Conservation (phyloP, 2,329 filamentous ascomycete genomes). For the Uncinocarpus reesii region DNA sequence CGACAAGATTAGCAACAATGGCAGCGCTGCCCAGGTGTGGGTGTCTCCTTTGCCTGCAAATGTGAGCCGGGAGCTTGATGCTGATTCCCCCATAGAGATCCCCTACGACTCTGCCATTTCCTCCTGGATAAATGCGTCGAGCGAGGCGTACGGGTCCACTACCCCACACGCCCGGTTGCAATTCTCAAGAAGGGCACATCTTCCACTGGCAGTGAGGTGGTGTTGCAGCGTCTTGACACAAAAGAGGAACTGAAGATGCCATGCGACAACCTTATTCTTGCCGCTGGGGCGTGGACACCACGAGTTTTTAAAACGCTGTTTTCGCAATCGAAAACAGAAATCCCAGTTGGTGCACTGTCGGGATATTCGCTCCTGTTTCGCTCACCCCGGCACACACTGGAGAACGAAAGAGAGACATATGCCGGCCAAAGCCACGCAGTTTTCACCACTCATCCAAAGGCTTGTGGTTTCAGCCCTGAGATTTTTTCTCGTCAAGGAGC, state of each 20-base stretch:
- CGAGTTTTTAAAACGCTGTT: constrained; percentile 57
- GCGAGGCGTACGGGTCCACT: constrained; percentile 55
- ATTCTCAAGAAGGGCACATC: constrained; percentile 41
- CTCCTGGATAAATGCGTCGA: constrained; percentile 49
- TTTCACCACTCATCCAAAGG: constrained; percentile 49
- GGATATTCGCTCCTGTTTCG: constrained; percentile 62
- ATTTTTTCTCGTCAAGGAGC: constrained; percentile 57
- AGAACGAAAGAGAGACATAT: constrained; percentile 28
- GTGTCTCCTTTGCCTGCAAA: constrained; percentile 22
- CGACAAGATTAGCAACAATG: constrained; percentile 52
- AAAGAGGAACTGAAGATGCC: constrained; percentile 36
- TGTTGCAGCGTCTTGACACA: constrained; percentile 37
- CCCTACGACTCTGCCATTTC: constrained; percentile 54
- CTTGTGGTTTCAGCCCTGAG: constrained; percentile 55
- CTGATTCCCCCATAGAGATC: constrained; percentile 44
- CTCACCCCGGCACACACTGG: constrained; percentile 41
- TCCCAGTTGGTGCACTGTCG: constrained; percentile 54
- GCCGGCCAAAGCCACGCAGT: constrained; percentile 53
- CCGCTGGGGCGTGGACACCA: constrained; percentile 62
- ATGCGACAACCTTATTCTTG: constrained; percentile 55
- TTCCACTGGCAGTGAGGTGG: constrained; percentile 44
- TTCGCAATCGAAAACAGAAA: constrained; percentile 40
- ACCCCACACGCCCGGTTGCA: constrained; percentile 50
- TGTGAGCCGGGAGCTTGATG: neutral
- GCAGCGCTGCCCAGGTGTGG: constrained; percentile 55